These are phyloP conservation scores for Aspergillus sp. DNA, from an alignment of 2,329 filamentous ascomycete species.

Conservation along the genomic window DNA sequence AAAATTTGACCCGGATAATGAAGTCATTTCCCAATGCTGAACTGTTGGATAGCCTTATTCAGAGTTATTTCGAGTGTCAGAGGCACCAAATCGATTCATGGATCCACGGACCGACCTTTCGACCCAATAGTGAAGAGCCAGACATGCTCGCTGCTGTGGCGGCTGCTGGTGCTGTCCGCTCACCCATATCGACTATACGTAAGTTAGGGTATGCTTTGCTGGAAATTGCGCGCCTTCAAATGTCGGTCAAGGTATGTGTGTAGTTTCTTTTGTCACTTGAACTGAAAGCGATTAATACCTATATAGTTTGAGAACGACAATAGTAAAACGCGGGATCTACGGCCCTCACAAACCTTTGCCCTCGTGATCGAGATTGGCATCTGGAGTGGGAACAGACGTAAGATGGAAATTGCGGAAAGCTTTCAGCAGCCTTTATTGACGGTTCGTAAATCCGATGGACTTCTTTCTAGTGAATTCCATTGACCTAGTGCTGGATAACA, in stretches of 20 bases:
- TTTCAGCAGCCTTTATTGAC: constrained; percentile 52
- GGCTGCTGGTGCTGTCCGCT: constrained; percentile 34
- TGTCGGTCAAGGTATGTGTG: constrained; percentile 57
- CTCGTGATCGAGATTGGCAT: constrained; percentile 50
- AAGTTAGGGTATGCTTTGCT: constrained; percentile 40
- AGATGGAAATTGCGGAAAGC: constrained; percentile 57
- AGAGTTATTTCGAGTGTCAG: constrained; percentile 31
- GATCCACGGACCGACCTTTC: constrained; percentile 35
- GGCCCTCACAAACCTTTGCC: constrained; percentile 48
- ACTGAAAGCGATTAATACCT: constrained; percentile 39
- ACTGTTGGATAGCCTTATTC: constrained; percentile 34
- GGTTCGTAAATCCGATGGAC: constrained; percentile 13
- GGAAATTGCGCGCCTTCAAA: constrained; percentile 32
- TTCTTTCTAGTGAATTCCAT: background rate
- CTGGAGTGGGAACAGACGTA: constrained; percentile 56
- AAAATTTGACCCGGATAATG: constrained; percentile 50
- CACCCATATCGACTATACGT: constrained; percentile 31
- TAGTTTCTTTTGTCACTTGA: constrained; percentile 51
- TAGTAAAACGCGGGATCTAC: constrained; percentile 53
- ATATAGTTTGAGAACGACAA: constrained; percentile 22
- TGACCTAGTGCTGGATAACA: constrained; percentile 9
- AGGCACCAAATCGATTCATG: constrained; percentile 37
- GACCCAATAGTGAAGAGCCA: constrained; percentile 30
- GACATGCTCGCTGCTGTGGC: constrained; percentile 35
- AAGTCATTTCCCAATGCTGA: constrained; percentile 38